A percentile compares a stretch with the other conserved stretches of the same genome.
phyloP scores from a whole-genome alignment of 169 alveolate genomes.

The Eimeria praecox region DNA sequence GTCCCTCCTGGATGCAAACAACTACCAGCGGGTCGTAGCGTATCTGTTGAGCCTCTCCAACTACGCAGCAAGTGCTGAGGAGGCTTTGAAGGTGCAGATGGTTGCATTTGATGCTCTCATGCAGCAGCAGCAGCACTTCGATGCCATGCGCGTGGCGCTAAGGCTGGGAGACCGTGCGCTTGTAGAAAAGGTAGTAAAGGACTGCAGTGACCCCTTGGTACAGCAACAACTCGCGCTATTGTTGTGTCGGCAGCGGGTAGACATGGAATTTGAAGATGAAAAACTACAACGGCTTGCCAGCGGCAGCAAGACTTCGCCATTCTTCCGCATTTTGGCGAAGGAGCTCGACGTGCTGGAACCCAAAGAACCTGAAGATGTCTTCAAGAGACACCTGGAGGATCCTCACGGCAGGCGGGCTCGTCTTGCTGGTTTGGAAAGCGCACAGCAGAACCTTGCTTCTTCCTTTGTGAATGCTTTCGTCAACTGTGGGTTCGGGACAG shows the following conservation, averaged over 20 bases:
- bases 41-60: constrained; percentile 86
- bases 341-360: constrained; percentile 85
- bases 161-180: constrained; percentile 75
- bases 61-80: constrained; percentile 88
- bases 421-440: constrained; percentile 87
- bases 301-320: constrained; percentile 64
- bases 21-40: constrained; percentile 86
- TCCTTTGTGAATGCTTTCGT: constrained; percentile 99
- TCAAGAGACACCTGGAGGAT: constrained; percentile 86
- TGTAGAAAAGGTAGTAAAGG: constrained; percentile 43
- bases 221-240: constrained; percentile 79
- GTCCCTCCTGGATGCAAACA: constrained; percentile 87
- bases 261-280: constrained; percentile 78
- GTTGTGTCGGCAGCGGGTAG: constrained; percentile 78
- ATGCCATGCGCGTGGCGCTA: constrained; percentile 86
- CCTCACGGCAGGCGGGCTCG: constrained; percentile 69
- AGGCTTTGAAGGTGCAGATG: constrained; percentile 81
- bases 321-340: constrained; percentile 85
- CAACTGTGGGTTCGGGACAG: constrained; percentile 99
- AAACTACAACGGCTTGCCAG: constrained; percentile 70
- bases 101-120: constrained; percentile 84
- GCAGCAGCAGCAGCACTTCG: constrained; percentile 81
- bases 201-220: constrained; percentile 73
- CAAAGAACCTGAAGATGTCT: constrained; percentile 86
- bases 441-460: constrained; percentile 97